Conservation (phyloP, 371 early-diverging fungal species). For the Batrachochytrium dendrobatidis region DNA sequence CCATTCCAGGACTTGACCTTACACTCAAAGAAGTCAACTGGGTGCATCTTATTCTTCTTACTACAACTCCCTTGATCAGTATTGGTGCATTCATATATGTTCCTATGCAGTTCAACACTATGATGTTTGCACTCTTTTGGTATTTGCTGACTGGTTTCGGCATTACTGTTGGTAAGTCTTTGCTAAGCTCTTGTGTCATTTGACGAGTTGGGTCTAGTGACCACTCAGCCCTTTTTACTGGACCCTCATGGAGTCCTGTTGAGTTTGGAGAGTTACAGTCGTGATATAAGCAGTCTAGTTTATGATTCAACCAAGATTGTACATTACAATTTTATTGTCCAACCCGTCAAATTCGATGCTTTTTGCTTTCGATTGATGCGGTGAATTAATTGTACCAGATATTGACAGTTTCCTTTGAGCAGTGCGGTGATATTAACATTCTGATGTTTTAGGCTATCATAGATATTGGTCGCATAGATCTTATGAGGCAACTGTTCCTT, state of each 20-base stretch:
- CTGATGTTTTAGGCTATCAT: constrained; percentile 40
- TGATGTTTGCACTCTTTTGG: constrained; percentile 65
- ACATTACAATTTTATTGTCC: no score
- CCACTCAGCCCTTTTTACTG: no score
- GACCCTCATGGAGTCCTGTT: no score
- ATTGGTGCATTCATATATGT: constrained; percentile 72
- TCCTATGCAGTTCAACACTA: constrained; percentile 57
- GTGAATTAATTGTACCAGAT: no score
- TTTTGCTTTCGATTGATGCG: no score
- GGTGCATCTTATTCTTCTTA: constrained; percentile 66
- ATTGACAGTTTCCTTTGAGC: background rate
- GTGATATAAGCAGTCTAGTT: no score
- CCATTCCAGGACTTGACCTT: background rate
- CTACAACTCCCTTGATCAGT: constrained; percentile 69
- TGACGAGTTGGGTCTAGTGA: no score
- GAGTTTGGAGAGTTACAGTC: no score
- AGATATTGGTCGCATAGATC: constrained; percentile 41
- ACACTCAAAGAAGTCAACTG: constrained; percentile 58
- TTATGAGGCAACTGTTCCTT: constrained; percentile 33
- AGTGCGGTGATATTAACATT: background rate
- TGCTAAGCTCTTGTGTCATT: no score
- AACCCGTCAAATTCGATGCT: background rate
- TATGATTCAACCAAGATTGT: no score
- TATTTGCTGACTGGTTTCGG: constrained; percentile 83
- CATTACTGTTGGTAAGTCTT: constrained; percentile 73